These are phyloP conservation scores for Amauroascus verrucosus DNA, from an alignment of 2,329 filamentous ascomycete species.

Conservation along the genomic window DNA sequence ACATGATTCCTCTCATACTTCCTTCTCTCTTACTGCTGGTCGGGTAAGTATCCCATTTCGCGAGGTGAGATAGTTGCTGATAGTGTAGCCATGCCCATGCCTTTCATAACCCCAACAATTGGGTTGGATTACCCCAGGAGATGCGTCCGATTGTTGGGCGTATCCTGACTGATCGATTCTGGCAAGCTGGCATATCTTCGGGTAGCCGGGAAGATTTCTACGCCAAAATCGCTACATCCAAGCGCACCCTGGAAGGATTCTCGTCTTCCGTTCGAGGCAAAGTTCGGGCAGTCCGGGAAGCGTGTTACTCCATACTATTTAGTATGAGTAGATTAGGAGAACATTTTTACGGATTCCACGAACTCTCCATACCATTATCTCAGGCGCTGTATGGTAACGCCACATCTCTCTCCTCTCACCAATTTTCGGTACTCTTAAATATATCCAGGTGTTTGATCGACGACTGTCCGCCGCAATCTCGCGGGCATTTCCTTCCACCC, in stretches of 20 bases:
- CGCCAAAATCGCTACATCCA: constrained; percentile 78
- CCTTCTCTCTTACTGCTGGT: constrained; percentile 76
- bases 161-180: constrained; percentile 89
- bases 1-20: constrained; percentile 71
- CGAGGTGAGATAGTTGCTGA: constrained; percentile 13
- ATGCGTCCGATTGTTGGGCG: constrained; percentile 67
- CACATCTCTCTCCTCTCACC: constrained; percentile 74
- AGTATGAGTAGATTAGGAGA: constrained; percentile 80
- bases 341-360: constrained; percentile 81
- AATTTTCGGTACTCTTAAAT: constrained; percentile 86
- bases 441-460: constrained; percentile 82
- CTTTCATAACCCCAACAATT: constrained; percentile 77
- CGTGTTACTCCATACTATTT: constrained; percentile 87
- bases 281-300: constrained; percentile 80
- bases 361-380: constrained; percentile 72
- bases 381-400: constrained; percentile 76
- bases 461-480: constrained; percentile 71
- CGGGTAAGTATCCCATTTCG: constrained; percentile 39
- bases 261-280: constrained; percentile 86
- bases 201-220: constrained; percentile 97
- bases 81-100: constrained; percentile 66
- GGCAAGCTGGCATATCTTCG: constrained; percentile 93
- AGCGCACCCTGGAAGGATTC: constrained; percentile 80
- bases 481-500: constrained; percentile 71
- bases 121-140: constrained; percentile 64